Percentiles rank a stretch among this genome's conserved stretches.
Evolutionary conservation across 2,329 filamentous ascomycete genomes (phyloP).

Genomic region (Canariomyces notabilis): DNA sequence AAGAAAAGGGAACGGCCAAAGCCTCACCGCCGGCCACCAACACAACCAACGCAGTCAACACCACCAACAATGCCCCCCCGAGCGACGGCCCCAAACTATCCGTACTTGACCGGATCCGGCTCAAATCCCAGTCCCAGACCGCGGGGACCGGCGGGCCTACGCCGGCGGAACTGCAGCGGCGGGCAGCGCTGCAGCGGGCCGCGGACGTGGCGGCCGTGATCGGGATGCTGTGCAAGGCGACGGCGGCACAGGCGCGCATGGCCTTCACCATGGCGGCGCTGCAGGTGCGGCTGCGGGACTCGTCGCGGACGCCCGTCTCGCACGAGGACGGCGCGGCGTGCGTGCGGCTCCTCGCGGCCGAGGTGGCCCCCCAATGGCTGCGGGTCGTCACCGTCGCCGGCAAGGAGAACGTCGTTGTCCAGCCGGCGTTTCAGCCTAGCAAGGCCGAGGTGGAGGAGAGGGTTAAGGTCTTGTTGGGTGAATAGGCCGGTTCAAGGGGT

Average conservation of each 20-base stretch:
- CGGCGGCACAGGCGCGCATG: constrained; percentile 49
- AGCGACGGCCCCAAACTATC: constrained; percentile 50
- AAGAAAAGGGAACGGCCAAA: constrained; percentile 39
- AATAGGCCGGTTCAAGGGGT: background rate
- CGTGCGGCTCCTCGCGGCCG: constrained; percentile 46
- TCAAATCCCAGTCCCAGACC: constrained; percentile 55
- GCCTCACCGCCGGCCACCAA: constrained; percentile 28
- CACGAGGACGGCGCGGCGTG: constrained; percentile 47
- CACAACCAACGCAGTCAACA: constrained; percentile 34
- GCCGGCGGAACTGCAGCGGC: constrained; percentile 53
- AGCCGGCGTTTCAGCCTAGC: constrained; percentile 35
- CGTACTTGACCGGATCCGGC: constrained; percentile 70
- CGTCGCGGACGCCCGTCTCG: constrained; percentile 52
- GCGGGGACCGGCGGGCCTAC: constrained; percentile 39
- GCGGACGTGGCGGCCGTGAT: constrained; percentile 65
- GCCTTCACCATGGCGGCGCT: constrained; percentile 62
- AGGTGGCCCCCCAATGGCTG: constrained; percentile 55
- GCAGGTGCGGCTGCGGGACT: constrained; percentile 63
- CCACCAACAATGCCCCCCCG: background rate
- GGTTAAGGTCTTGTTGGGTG: constrained; percentile 25
- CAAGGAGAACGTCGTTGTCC: constrained; percentile 54
- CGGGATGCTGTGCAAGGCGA: constrained; percentile 58
- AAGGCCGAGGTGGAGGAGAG: constrained; percentile 32
- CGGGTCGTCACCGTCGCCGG: constrained; percentile 47
- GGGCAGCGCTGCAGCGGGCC: constrained; percentile 61